Percentiles rank a stretch among this genome's conserved stretches.
Evolutionary conservation across 2,329 filamentous ascomycete species (phyloP).

Genomic region (Venturia carpophila): DNA sequence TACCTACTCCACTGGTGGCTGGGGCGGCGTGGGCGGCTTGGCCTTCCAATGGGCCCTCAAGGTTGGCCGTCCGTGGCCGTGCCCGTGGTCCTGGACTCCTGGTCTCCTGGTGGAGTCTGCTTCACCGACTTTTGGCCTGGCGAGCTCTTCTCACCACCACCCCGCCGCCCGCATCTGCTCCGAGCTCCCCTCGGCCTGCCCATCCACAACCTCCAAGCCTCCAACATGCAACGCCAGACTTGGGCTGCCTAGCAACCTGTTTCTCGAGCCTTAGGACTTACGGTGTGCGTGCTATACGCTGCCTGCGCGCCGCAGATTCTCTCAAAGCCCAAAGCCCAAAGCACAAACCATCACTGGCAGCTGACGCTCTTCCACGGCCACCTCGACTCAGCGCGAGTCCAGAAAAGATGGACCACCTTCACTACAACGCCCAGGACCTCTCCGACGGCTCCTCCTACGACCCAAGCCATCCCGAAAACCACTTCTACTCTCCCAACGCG

Average conservation of each 20-base stretch:
- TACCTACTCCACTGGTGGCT: not conserved
- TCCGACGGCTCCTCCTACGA: conserved; percentile 34
- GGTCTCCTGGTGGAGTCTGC: not conserved
- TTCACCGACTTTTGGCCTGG: not conserved
- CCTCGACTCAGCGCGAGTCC: not conserved
- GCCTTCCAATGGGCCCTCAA: too few species aligned
- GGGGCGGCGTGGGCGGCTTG: conserved; percentile 3
- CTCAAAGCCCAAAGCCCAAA: not conserved
- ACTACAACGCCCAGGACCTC: conserved; percentile 35
- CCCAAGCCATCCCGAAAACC: conserved; percentile 27
- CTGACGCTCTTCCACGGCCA: not conserved
- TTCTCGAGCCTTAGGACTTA: not conserved
- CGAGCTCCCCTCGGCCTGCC: not conserved
- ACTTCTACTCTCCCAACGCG: conserved; percentile 26
- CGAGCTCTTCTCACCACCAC: too few species aligned
- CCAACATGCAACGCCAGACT: not conserved
- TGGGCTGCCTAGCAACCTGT: not conserved
- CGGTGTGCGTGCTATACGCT: conserved; percentile 2
- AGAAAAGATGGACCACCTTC: conserved; percentile 36
- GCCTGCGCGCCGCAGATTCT: not conserved
- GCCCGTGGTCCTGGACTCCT: too few species aligned
- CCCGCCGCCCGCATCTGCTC: too few species aligned
- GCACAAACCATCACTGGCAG: not conserved
- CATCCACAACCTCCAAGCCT: not conserved
- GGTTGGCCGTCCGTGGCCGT: too few species aligned